Base-by-base conservation (phyloP, 163 green algal species). In the Scenedesmus sp. region DNA sequence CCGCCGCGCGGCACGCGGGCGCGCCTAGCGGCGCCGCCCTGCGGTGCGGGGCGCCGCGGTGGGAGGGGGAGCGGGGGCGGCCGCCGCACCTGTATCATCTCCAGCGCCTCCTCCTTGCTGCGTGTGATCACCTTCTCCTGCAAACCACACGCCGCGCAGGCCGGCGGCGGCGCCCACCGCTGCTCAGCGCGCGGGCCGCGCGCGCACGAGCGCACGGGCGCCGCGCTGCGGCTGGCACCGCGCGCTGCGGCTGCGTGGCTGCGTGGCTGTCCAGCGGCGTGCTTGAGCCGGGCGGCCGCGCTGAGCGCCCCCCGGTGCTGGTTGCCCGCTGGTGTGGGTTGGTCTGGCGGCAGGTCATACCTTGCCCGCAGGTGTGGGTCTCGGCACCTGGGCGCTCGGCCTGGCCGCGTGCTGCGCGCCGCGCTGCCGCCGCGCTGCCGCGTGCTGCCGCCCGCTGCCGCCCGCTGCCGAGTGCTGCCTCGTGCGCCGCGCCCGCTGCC, bases 21-120 rank as follows among this genome's bases (percentile, higher is more conserved):
- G 28, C 31, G 18, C 45, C 36, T 48, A 17, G 24, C 4, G 9
- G 22, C 13, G 18, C 26, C 17, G 29, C 18, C 39, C 39, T n/a
- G n/a, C n/a, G n/a, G n/a, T n/a, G n/a, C n/a, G n/a, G n/a, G n/a
- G n/a, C n/a, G n/a, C n/a, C n/a, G n/a, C n/a, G n/a, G n/a, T n/a
- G n/a, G n/a, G n/a, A n/a, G n/a, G n/a, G n/a, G n/a, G n/a, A n/a
- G n/a, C n/a, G n/a, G n/a, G n/a, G n/a, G n/a, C n/a, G 24, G 26
- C 54, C n/a, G 54, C 10, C 64, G 0, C 54, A 88, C 73, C 82
- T 94, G 20, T 29, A 97, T 94, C 88, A 93, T 93, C 4, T 60
- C 50, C 58, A 95, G 83, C 22, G 93, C 93, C 82, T 97, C 93
- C 64, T 96, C 91, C 65, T 86, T 76, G 29, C 64, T 93, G 34